These are phyloP conservation scores for Fusarium transvaalense DNA, from an alignment of 2,329 filamentous ascomycete species.

Conservation along the genomic window DNA sequence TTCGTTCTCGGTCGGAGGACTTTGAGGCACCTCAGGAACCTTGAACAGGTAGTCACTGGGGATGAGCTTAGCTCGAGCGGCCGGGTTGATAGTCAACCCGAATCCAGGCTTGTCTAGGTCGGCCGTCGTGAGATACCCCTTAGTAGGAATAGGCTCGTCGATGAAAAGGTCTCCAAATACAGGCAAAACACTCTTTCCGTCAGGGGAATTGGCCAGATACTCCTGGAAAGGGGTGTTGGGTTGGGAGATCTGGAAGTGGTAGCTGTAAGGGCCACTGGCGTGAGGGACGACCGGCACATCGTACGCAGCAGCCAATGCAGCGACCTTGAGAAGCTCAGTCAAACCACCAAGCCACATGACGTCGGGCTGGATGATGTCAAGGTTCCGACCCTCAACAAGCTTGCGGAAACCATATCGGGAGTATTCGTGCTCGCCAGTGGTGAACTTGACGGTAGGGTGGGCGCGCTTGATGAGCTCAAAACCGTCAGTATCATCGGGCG, in stretches of 20 bases:
- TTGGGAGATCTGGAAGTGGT: constrained; percentile 95
- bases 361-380: constrained; percentile 95
- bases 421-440: constrained; percentile 95
- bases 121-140: constrained; percentile 83
- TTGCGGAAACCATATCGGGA: constrained; percentile 95
- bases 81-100: constrained; percentile 86
- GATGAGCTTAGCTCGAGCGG: constrained; percentile 77
- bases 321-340: constrained; percentile 90
- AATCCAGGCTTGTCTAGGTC: constrained; percentile 92
- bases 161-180: constrained; percentile 93
- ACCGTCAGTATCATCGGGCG: constrained; percentile 91
- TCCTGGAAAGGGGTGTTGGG: constrained; percentile 95
- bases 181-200: constrained; percentile 88
- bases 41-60: constrained; percentile 79
- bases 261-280: constrained; percentile 92
- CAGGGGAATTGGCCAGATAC: constrained; percentile 92
- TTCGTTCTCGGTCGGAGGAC: constrained; percentile 43
- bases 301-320: constrained; percentile 90
- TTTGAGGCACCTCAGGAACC: constrained; percentile 66
- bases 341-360: constrained; percentile 98
- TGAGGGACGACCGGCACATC: constrained; percentile 97
- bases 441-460: constrained; percentile 92
- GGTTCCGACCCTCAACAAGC: constrained; percentile 88
- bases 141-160: constrained; percentile 88
- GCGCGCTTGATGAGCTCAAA: constrained; percentile 91